Conservation (phyloP, 805 yeast genomes). For the Zygosaccharomyces rouxii region DNA sequence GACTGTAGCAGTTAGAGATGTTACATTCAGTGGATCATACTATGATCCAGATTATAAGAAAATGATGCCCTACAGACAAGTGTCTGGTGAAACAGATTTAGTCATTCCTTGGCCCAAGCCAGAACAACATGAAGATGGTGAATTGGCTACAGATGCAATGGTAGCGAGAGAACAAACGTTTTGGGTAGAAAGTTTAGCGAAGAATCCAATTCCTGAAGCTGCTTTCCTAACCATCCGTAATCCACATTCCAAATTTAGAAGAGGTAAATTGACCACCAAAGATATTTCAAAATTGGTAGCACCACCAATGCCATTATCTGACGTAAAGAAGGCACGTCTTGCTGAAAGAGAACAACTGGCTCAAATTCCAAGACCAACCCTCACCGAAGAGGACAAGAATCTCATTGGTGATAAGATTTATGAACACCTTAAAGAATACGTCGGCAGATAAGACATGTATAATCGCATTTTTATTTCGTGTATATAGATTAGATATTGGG, state of each 20-base stretch:
- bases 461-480: slow-evolving; percentile 6
- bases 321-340: slow-evolving; percentile 55
- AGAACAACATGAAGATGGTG: slow-evolving; percentile 47
- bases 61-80: slow-evolving; percentile 73
- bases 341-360: slow-evolving; percentile 49
- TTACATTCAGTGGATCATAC: slow-evolving; percentile 62
- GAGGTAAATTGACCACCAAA: slow-evolving; percentile 56
- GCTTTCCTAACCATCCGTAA: slow-evolving; percentile 70
- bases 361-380: slow-evolving; percentile 38
- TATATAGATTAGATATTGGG: slow-evolving; percentile 6
- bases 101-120: slow-evolving; percentile 81
- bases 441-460: slow-evolving; percentile 1
- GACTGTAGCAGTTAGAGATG: slow-evolving; percentile 74
- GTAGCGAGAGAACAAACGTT: slow-evolving; percentile 67
- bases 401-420: slow-evolving; percentile 39
- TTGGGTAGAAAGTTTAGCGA: slow-evolving; percentile 62
- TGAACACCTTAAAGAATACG: slow-evolving; percentile 16
- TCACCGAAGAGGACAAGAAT: slow-evolving; percentile 42
- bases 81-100: slow-evolving; percentile 61
- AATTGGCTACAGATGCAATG: slow-evolving; percentile 51
- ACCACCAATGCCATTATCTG: slow-evolving; percentile 74
- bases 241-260: slow-evolving; percentile 63
- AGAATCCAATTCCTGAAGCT: slow-evolving; percentile 63
- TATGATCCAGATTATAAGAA: slow-evolving; percentile 70
- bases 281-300: slow-evolving; percentile 61